A percentile compares a stretch with the other conserved stretches of the same genome.
These are phyloP conservation scores for Rhizopogon roseolus DNA, from an alignment of 768 basidiomycete species.

Conservation along the genomic window DNA sequence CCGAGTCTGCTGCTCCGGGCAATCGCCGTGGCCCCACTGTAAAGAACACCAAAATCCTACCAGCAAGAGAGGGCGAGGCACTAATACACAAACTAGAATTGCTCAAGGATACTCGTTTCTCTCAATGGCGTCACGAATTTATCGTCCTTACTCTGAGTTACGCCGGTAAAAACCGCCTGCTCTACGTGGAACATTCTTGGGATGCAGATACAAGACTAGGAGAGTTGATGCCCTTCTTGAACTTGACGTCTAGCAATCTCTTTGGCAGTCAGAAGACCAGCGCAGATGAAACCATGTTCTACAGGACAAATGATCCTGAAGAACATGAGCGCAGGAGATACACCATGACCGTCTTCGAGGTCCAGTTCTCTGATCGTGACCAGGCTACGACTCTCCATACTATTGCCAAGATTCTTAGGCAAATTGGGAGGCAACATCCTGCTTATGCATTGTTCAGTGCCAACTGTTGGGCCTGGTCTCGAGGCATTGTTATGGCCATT, in stretches of 20 bases:
- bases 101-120: not conserved
- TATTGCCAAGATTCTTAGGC: not conserved
- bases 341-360: not conserved
- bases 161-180: not conserved
- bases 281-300: not conserved
- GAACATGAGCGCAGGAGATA: not conserved
- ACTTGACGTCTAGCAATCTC: not conserved
- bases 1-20: too few relatives aligned
- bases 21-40: not conserved
- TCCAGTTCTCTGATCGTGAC: not conserved
- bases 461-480: conserved; percentile 1
- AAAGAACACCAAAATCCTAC: not conserved
- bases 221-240: not conserved
- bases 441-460: not conserved
- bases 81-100: not conserved
- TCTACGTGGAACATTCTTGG: not conserved
- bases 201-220: not conserved
- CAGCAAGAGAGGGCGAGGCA: not conserved
- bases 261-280: not conserved
- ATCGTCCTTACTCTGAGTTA: not conserved
- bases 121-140: not conserved
- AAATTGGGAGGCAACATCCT: not conserved
- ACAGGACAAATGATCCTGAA: not conserved
- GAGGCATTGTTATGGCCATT: not conserved
- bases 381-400: not conserved